Evolutionary conservation across 2,329 filamentous ascomycete species (phyloP), one percentile per base, ranked within the genome.

Genomic region (Clarireedia sp.): DNA sequence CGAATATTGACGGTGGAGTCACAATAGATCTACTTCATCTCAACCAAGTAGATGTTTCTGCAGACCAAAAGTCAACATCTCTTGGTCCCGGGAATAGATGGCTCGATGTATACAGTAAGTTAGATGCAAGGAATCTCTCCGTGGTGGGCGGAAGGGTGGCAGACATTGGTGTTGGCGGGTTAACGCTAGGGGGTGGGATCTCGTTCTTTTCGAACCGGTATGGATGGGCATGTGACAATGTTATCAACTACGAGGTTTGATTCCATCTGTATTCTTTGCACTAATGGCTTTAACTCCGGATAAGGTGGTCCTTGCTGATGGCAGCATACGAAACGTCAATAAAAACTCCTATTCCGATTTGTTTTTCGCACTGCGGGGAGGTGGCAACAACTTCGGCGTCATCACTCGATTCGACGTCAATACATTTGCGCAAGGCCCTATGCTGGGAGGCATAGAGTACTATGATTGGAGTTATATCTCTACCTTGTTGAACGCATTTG

Each of bases 301-400:
- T 14, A 24, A 80, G 60, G 70, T 83, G 37, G 78, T 83, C 3
- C 70, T 81, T 0, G 73, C 76, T 9, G 72, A 76, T 58, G 75
- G 78, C 5, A 64, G 68, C 5, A 71, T 81, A 44, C 67, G 78
- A 33, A 74, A 72, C 2, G 78, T 74, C 26, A 36, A 48, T 10
- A n/a, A 19, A 36, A 23, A 5, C 17, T 36, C 2, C 75, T 68
- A 82, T 57, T 56, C 71, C 0, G 78, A 82, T 53, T 69, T 83
- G 8, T 81, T 72, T 67, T 71, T 70, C 60, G 78, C 75, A 0
- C 72, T 83, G 5, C 75, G 75, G 51, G 80, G 79, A 7, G 80
- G 80, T n/a, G 74, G 76, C 14, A 79, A 75, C 65, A 80, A 79
- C 63, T 81, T 76, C 59, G 79, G 78, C 5, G 71, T 78, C 57